Conservation (phyloP, 2,329 filamentous ascomycete species). For the Fusarium sterilihyphosum region DNA sequence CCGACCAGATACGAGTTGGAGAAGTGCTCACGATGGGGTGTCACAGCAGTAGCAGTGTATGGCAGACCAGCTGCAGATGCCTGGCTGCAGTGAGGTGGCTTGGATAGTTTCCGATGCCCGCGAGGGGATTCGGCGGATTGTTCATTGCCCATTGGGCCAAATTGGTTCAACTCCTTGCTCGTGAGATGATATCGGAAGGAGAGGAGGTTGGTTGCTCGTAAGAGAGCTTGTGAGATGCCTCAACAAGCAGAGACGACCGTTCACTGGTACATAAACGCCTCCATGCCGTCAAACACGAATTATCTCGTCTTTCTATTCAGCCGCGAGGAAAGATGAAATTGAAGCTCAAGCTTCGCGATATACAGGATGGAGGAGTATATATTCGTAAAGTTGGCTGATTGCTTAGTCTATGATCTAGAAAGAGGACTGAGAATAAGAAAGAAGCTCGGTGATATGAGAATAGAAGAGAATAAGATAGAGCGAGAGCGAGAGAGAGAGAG, state of each 20-base stretch:
- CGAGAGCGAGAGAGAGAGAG: not conserved
- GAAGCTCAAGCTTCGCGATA: not conserved
- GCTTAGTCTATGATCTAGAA: not conserved
- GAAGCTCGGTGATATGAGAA: conserved; percentile 25
- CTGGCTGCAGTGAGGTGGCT: conserved; percentile 57
- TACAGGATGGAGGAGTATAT: not conserved
- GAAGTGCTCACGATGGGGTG: conserved; percentile 41
- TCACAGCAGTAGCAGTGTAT: conserved; percentile 47
- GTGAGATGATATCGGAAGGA: conserved; percentile 25
- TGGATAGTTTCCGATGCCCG: conserved; percentile 61
- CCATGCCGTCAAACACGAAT: conserved; percentile 39
- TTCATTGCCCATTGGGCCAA: conserved; percentile 59
- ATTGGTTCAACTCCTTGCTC: conserved; percentile 20
- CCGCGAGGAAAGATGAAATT: conserved; percentile 7
- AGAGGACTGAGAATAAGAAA: conserved; percentile 1
- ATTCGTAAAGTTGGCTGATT: conserved; percentile 1
- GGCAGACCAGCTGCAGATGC: conserved; percentile 54
- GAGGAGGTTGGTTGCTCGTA: conserved; percentile 19
- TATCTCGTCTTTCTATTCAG: conserved; percentile 11
- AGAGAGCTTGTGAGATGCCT: conserved; percentile 33
- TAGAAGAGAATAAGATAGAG: conserved; percentile 21
- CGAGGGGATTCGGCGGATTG: conserved; percentile 57
- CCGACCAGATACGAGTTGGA: conserved; percentile 48
- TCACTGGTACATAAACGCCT: conserved; percentile 37
- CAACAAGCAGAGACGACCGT: conserved; percentile 35